Conservation (phyloP, 2,329 filamentous ascomycete species). For the Nannizziopsis barbatae region DNA sequence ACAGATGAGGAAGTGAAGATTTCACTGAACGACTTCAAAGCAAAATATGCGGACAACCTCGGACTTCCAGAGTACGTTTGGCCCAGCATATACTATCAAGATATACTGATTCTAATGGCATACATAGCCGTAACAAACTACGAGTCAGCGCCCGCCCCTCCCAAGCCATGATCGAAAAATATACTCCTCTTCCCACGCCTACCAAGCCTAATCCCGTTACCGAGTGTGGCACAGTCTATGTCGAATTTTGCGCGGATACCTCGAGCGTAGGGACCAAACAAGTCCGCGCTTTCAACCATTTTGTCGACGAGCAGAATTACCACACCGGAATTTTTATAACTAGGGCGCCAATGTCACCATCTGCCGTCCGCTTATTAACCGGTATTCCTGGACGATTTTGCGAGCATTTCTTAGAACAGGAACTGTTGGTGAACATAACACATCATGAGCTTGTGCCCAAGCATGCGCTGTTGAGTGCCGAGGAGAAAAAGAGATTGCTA, state of each 20-base stretch:
- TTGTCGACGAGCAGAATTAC: constrained; percentile 68
- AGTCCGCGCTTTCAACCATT: constrained; percentile 77
- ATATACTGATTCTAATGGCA: constrained; percentile 12
- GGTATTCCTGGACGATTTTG: constrained; percentile 68
- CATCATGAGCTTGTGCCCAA: constrained; percentile 93
- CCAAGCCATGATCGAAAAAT: constrained; percentile 71
- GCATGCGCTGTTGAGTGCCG: constrained; percentile 77
- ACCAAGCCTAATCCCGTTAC: constrained; percentile 56
- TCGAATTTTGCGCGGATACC: constrained; percentile 77
- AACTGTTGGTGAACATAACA: constrained; percentile 94
- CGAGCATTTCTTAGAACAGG: constrained; percentile 92
- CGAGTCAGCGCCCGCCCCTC: constrained; percentile 80
- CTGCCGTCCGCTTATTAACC: constrained; percentile 76
- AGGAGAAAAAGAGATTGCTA: constrained; percentile 78
- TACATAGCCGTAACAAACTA: constrained; percentile 65
- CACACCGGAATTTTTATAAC: constrained; percentile 87
- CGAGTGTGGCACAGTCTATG: constrained; percentile 78
- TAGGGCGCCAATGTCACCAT: constrained; percentile 66
- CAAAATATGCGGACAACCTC: constrained; percentile 58
- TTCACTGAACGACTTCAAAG: constrained; percentile 67
- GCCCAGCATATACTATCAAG: background rate
- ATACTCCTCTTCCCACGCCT: constrained; percentile 60
- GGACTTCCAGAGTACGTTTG: constrained; percentile 62
- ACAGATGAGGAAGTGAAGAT: constrained; percentile 82
- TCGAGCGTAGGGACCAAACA: constrained; percentile 74